Percentiles rank a stretch among this genome's conserved stretches.
Conservation (phyloP, 371 early-diverging fungal genomes). For the Neoconidiobolus thromboides region DNA sequence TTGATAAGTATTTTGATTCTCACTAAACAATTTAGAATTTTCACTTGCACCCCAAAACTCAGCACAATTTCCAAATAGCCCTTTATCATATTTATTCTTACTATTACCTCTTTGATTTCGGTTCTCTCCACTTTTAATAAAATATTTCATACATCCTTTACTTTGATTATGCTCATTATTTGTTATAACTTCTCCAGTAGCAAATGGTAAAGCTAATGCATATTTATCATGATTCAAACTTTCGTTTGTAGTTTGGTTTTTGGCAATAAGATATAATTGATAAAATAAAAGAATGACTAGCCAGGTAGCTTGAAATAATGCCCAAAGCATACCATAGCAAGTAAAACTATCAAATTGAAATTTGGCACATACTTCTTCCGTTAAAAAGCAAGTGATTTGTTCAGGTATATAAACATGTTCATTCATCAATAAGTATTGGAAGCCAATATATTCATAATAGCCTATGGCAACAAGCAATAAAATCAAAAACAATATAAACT, state of each 20-base stretch:
- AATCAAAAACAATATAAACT: slow-evolving; percentile 58
- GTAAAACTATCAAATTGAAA: neutral
- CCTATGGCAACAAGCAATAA: slow-evolving; percentile 35
- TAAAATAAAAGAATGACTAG: slow-evolving; percentile 43
- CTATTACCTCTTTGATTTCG: too few species aligned
- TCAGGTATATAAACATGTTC: neutral
- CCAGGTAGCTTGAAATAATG: slow-evolving; percentile 61
- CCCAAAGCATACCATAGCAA: slow-evolving; percentile 27
- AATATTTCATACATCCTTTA: slow-evolving; percentile 5
- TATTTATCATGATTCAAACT: slow-evolving; percentile 46
- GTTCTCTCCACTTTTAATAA: neutral
- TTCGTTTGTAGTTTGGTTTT: slow-evolving; percentile 79
- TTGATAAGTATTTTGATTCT: too few species aligned
- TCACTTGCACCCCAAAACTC: slow-evolving; percentile 40
- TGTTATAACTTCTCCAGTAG: neutral
- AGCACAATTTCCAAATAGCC: slow-evolving; percentile 45
- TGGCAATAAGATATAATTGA: slow-evolving; percentile 62
- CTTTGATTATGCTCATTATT: slow-evolving; percentile 14
- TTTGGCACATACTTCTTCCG: neutral
- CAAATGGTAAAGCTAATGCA: slow-evolving; percentile 12
- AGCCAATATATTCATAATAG: slow-evolving; percentile 30
- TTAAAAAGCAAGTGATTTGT: slow-evolving; percentile 2
- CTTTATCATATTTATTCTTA: slow-evolving; percentile 42
- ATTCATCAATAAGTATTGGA: neutral
- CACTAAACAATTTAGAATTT: too few species aligned